phyloP scores from a whole-genome alignment of 306 rosid genomes.

The Argentina anserina region DNA sequence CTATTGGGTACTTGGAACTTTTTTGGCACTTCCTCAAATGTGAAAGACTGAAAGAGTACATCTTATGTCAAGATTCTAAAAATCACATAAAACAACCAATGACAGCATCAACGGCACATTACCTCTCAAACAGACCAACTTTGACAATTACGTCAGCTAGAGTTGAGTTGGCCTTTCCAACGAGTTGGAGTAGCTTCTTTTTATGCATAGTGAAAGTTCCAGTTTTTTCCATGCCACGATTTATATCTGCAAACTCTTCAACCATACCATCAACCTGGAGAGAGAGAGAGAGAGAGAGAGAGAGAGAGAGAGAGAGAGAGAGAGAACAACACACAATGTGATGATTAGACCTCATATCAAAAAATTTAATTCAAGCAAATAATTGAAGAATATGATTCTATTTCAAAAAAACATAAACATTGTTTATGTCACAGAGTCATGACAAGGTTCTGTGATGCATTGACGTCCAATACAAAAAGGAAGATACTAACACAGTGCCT shows the following conservation, averaged over 20 bases:
- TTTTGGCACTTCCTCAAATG: background rate
- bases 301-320: slow-evolving; percentile 17
- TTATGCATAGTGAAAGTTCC: slow-evolving; percentile 97
- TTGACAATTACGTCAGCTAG: slow-evolving; percentile 92
- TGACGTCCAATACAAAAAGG: background rate
- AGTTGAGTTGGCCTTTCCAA: slow-evolving; percentile 94
- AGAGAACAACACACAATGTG: background rate
- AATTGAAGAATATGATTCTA: slow-evolving; percentile 1
- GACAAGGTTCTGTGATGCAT: background rate
- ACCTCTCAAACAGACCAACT: slow-evolving; percentile 99
- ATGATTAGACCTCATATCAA: slow-evolving; percentile 9
- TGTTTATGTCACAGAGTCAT: background rate
- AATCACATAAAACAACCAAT: background rate
- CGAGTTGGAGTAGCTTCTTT: slow-evolving; percentile 94
- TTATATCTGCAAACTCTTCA: slow-evolving; percentile 88
- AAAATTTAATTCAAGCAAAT: slow-evolving; percentile 5
- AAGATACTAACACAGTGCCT: background rate
- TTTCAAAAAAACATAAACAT: slow-evolving; percentile 4
- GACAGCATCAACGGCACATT: slow-evolving; percentile 4
- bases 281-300: slow-evolving; percentile 21
- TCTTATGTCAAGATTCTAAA: background rate
- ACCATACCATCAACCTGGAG: slow-evolving; percentile 84
- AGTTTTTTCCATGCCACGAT: slow-evolving; percentile 96
- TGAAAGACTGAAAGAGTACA: background rate
- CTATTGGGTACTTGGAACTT: background rate